These are phyloP conservation scores for Fusarium mundagurra DNA, from an alignment of 2,329 filamentous ascomycete genomes.

Conservation along the genomic window DNA sequence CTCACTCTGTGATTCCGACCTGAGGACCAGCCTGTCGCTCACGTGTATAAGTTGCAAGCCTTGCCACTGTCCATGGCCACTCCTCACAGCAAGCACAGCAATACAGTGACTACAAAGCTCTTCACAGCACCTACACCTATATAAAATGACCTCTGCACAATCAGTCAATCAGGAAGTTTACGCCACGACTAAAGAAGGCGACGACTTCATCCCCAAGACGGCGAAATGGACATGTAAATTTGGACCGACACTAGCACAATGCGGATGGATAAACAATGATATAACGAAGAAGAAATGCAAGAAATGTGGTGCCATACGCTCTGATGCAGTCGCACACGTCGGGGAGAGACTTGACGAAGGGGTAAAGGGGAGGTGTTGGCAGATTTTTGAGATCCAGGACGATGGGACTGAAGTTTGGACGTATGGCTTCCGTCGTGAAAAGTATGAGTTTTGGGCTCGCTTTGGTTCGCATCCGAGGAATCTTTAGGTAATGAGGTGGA, in stretches of 20 bases:
- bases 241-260: not conserved
- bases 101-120: not conserved
- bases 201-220: not conserved
- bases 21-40: no score
- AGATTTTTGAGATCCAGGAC: not conserved
- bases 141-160: rapidly evolving
- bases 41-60: not conserved
- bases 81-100: not conserved
- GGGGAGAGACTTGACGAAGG: not conserved
- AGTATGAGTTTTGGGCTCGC: not conserved
- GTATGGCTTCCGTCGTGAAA: not conserved
- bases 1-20: not conserved
- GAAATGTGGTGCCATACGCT: not conserved
- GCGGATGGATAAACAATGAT: not conserved
- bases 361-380: not conserved
- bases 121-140: not conserved
- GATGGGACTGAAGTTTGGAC: not conserved
- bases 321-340: not conserved
- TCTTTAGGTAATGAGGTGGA: rapidly evolving
- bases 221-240: not conserved
- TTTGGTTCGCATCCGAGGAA: not conserved
- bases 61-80: not conserved
- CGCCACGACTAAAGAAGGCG: not conserved
- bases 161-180: rapidly evolving
- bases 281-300: not conserved